Evolutionary conservation across 176 grass and related monocot genomes (phyloP).

Genomic region (sorghum (Sorghum bicolor)): DNA sequence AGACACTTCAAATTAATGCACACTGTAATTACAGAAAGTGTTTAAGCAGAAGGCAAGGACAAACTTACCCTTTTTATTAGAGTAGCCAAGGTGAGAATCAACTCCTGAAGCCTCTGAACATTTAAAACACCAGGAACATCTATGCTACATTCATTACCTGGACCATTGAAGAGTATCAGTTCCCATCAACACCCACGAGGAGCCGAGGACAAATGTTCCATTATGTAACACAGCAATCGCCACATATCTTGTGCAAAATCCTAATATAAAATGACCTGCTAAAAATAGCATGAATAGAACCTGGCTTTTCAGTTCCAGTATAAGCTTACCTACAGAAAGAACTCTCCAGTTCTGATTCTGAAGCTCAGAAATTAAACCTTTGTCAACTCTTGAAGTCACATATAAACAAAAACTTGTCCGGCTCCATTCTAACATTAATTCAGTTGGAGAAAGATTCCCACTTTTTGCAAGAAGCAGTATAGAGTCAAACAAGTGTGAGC

Average conservation of each 20-base stretch:
- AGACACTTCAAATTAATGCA: slow-evolving; percentile 2
- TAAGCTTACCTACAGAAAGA: slow-evolving; percentile 61
- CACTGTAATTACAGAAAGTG: not conserved
- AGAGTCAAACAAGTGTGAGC: slow-evolving; percentile 40
- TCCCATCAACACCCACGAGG: not conserved
- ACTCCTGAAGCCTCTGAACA: slow-evolving; percentile 60
- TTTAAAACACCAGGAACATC: slow-evolving; percentile 38
- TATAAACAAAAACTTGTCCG: slow-evolving; percentile 50
- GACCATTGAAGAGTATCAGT: slow-evolving; percentile 28
- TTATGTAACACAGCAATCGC: not conserved
- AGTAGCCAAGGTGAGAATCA: slow-evolving; percentile 58
- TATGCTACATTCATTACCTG: slow-evolving; percentile 30
- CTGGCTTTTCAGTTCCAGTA: not conserved
- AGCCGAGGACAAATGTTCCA: not conserved
- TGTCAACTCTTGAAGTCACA: slow-evolving; percentile 54
- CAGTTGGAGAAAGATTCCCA: slow-evolving; percentile 19
- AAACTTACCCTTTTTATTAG: slow-evolving; percentile 72
- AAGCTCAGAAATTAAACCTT: slow-evolving; percentile 48
- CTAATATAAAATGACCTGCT: not conserved
- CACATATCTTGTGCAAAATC: not conserved
- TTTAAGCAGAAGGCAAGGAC: not conserved
- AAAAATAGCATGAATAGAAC: slow-evolving; percentile 3
- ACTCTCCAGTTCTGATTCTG: slow-evolving; percentile 48
- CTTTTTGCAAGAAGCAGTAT: slow-evolving; percentile 13
- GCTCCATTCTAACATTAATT: slow-evolving; percentile 48